Percentiles rank a stretch among this genome's conserved stretches.
These are phyloP conservation scores for Malassezia sp. DNA, from an alignment of 1,284 basidiomycete genomes.

Conservation along the genomic window DNA sequence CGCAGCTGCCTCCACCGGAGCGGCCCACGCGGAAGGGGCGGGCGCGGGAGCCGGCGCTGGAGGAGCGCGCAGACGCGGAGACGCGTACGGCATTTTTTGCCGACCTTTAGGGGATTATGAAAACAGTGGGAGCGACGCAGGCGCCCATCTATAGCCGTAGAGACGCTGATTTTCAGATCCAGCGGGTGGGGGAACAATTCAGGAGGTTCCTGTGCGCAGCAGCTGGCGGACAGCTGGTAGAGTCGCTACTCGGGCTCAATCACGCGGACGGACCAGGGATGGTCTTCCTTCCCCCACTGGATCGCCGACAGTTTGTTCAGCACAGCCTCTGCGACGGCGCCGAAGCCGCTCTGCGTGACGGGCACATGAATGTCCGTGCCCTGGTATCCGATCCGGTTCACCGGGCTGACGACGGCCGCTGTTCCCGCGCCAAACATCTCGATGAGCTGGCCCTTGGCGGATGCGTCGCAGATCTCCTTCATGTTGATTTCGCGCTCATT, in stretches of 20 bases:
- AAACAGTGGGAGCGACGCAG: too few relatives aligned
- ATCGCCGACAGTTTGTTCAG: slow-evolving; percentile 76
- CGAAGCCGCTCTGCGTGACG: slow-evolving; percentile 74
- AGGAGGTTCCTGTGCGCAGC: too few relatives aligned
- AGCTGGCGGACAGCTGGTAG: too few relatives aligned
- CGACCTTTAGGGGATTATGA: slow-evolving; percentile 3
- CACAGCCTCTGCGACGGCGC: slow-evolving; percentile 67
- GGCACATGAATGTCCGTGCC: slow-evolving; percentile 75
- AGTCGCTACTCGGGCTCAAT: too few relatives aligned
- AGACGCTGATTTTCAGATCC: too few relatives aligned
- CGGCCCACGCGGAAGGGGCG: too few relatives aligned
- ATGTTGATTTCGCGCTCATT: slow-evolving; percentile 78
- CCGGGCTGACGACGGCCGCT: slow-evolving; percentile 52
- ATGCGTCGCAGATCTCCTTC: slow-evolving; percentile 69
- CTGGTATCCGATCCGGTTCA: slow-evolving; percentile 64
- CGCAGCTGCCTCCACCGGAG: too few relatives aligned
- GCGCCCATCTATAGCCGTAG: too few relatives aligned
- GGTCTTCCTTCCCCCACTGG: slow-evolving; percentile 72
- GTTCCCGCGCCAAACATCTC: slow-evolving; percentile 89
- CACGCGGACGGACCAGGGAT: slow-evolving; percentile 59
- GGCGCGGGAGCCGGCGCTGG: background rate
- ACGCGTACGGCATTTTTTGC: slow-evolving; percentile 9
- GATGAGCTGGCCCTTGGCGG: slow-evolving; percentile 59
- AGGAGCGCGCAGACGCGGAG: background rate
- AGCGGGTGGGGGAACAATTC: too few relatives aligned